phyloP scores from a whole-genome alignment of 2,329 filamentous ascomycete species.

The Sporothrix euskadiensis region DNA sequence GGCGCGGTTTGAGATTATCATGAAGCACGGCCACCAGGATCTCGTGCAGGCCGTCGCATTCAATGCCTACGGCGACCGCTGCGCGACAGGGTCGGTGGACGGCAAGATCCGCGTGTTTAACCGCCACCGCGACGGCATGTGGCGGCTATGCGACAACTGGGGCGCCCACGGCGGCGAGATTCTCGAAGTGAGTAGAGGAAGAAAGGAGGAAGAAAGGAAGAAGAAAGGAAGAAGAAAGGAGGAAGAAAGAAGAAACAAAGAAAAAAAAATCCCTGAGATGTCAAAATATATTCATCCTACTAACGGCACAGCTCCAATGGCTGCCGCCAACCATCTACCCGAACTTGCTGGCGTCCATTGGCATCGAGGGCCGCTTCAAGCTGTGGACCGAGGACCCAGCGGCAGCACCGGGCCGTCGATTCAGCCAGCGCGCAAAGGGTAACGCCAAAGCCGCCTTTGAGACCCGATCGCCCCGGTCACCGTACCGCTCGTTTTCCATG shows the following conservation, averaged over 20 bases:
- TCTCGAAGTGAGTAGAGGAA: conserved; percentile 53
- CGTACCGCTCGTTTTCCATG: conserved; percentile 81
- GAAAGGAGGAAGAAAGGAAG: not conserved
- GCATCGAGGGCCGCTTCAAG: conserved; percentile 85
- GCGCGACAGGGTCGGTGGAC: conserved; percentile 87
- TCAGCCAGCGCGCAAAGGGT: conserved; percentile 61
- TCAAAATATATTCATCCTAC: not conserved
- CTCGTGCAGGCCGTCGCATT: conserved; percentile 83
- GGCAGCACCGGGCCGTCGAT: conserved; percentile 76
- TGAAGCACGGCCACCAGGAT: conserved; percentile 75
- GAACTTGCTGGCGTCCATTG: conserved; percentile 81
- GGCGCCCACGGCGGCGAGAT: conserved; percentile 88
- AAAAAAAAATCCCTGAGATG: too few species aligned
- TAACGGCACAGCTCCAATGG: conserved; percentile 71
- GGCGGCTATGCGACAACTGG: conserved; percentile 85
- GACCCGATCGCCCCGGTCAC: conserved; percentile 59
- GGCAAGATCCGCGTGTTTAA: conserved; percentile 93
- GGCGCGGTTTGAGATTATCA: conserved; percentile 58
- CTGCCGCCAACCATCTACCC: conserved; percentile 85
- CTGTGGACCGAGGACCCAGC: conserved; percentile 90
- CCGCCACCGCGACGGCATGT: conserved; percentile 72
- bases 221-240: too few species aligned
- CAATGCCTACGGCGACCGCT: conserved; percentile 89
- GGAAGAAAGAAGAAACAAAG: not conserved
- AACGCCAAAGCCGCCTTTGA: conserved; percentile 56